These are phyloP conservation scores for Cadophora sp. DNA, from an alignment of 2,329 filamentous ascomycete genomes.

Conservation along the genomic window DNA sequence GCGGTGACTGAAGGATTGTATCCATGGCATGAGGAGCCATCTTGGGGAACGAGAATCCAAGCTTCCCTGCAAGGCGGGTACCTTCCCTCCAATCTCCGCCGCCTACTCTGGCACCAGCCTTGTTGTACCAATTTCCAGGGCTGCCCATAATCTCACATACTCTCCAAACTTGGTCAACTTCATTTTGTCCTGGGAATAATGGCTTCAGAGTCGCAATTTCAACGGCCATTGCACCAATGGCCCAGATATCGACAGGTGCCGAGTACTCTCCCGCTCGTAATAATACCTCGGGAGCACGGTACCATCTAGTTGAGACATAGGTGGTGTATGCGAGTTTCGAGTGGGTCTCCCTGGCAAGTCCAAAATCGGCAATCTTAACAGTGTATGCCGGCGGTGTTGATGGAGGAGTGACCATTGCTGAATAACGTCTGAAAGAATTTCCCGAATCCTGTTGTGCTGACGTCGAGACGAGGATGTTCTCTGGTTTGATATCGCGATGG, in stretches of 20 bases:
- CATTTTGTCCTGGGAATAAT: constrained; percentile 95
- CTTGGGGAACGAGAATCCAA: constrained; percentile 98
- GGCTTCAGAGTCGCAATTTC: constrained; percentile 97
- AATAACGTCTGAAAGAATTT: constrained; percentile 92
- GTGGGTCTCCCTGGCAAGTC: constrained; percentile 94
- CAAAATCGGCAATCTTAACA: constrained; percentile 98
- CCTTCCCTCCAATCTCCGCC: constrained; percentile 98
- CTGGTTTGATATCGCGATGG: constrained; percentile 98
- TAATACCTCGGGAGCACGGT: constrained; percentile 89
- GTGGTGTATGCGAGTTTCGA: constrained; percentile 97
- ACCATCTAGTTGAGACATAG: constrained; percentile 98
- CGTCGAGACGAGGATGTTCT: constrained; percentile 97
- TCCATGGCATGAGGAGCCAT: constrained; percentile 99
- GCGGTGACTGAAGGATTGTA: constrained; percentile 85
- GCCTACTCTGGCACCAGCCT: constrained; percentile 83
- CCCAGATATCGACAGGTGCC: constrained; percentile 98
- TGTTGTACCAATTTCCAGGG: constrained; percentile 97
- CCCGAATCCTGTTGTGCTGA: constrained; percentile 75
- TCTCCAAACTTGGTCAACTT: constrained; percentile 98
- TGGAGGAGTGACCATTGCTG: constrained; percentile 89
- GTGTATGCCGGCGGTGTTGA: constrained; percentile 93
- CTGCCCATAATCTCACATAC: constrained; percentile 99
- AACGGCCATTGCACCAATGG: constrained; percentile 97
- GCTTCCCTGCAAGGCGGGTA: constrained; percentile 88
- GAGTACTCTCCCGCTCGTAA: constrained; percentile 96